Evolutionary conservation across 331 rosid genomes (phyloP), one percentile per base, ranked within the genome.

Genomic region (Malus hybrid): DNA sequence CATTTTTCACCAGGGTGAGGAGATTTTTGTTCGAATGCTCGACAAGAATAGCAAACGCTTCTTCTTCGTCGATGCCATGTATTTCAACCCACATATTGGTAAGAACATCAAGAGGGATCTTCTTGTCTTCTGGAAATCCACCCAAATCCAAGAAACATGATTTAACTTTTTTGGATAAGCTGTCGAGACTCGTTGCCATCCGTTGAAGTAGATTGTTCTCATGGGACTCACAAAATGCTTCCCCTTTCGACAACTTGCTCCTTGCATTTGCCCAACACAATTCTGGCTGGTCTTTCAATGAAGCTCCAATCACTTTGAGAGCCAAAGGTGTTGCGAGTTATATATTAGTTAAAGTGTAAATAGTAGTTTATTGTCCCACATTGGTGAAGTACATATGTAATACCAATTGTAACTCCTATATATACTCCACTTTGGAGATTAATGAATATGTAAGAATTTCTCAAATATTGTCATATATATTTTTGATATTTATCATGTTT

Each of bases 301-400:
- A 94, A 24, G 98, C 94, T 70, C 98, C 98, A 24, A 94, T 91
- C 74, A 94, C 97, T 90, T 94, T 94, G 14, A 94, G 98, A 63
- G 98, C 98, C 64, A 91, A 75, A 10, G 16, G 91, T 84, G 75
- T 24, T 24, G 24, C 24, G 1, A 24, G 24, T 24, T 24, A 24
- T 24, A 24, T 24, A 24, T 24, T 24, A 24, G 24, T 24, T 24
- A 24, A 24, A 24, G 24, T 24, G 24, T 24, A 24, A 24, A 24
- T 24, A 24, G 24, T 24, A 24, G 24, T 24, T 24, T 24, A 24
- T 24, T 24, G 24, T 24, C 1, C 24, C 24, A 24, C 24, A 24
- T 24, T 24, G 24, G 24, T 24, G 24, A 24, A 24, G 24, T 24
- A 24, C 24, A 24, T 24, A 24, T 24, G 24, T 24, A 24, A 24